phyloP scores from a whole-genome alignment of 2,329 filamentous ascomycete genomes.

The Hymenoscyphus albidus region DNA sequence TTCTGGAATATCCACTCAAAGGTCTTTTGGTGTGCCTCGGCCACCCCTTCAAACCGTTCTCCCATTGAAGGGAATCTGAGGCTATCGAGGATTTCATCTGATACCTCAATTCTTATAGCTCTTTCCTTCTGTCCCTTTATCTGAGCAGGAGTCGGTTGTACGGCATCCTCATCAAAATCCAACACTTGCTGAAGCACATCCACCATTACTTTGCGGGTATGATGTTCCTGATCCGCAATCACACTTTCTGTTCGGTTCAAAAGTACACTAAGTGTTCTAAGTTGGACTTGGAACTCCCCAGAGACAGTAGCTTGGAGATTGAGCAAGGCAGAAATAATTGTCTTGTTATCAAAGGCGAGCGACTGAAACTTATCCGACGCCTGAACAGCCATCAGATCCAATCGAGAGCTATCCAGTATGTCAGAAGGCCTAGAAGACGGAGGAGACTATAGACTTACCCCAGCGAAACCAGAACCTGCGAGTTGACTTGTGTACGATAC shows the following conservation, averaged over 20 bases:
- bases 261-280: not conserved
- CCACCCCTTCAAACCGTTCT: conserved; percentile 7
- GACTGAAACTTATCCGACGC: not conserved
- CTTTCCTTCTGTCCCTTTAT: not conserved
- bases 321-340: not conserved
- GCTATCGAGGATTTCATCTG: not conserved
- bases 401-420: not conserved
- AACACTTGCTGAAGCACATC: not conserved
- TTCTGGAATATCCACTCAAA: conserved; percentile 8
- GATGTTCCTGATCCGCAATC: not conserved
- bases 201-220: not conserved
- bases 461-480: not conserved
- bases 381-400: not conserved
- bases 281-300: not conserved
- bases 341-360: not conserved
- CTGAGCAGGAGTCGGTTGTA: not conserved
- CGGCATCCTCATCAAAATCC: not conserved
- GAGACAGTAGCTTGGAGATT: not conserved
- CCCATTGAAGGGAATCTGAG: conserved; percentile 5
- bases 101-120: not conserved
- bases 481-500: not conserved
- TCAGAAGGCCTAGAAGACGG: not conserved
- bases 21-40: conserved; percentile 9
- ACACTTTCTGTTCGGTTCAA: not conserved
- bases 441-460: not conserved